Conservation (phyloP, 1,284 basidiomycete genomes). For the Tilletia setariae region DNA sequence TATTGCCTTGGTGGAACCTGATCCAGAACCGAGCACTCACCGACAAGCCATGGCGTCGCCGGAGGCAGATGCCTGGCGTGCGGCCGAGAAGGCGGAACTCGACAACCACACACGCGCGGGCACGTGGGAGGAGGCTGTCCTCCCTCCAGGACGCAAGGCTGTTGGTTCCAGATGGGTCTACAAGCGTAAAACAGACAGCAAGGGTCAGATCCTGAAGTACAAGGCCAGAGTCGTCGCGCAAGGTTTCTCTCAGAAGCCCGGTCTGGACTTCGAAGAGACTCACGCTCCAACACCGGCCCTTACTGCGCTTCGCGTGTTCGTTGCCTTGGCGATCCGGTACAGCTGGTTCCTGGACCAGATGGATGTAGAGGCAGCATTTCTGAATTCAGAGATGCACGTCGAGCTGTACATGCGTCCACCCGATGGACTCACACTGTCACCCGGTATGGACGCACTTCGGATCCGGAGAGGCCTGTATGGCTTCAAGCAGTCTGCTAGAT, state of each 20-base stretch:
- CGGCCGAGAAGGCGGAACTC: neutral
- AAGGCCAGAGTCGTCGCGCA: neutral
- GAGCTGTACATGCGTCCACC: slow-evolving; percentile 9
- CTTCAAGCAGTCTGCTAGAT: neutral
- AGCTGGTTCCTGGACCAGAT: neutral
- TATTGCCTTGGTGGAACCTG: neutral
- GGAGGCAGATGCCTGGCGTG: neutral
- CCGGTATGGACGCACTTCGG: too few species aligned
- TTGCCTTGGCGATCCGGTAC: neutral
- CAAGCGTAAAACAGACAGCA: slow-evolving; percentile 9
- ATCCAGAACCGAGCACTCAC: neutral
- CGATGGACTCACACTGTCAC: neutral
- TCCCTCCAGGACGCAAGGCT: neutral
- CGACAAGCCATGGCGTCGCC: neutral
- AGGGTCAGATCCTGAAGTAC: neutral
- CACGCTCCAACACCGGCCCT: neutral
- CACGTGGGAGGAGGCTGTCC: neutral
- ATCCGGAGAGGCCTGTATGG: neutral
- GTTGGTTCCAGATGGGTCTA: neutral
- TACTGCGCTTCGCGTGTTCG: neutral
- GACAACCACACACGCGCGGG: neutral
- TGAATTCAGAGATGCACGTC: neutral
- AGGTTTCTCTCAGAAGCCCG: neutral
- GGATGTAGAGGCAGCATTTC: slow-evolving; percentile 1
- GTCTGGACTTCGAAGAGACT: neutral